phyloP scores from a whole-genome alignment of 75 land plant genomes.

The Ceratopteris richardii region DNA sequence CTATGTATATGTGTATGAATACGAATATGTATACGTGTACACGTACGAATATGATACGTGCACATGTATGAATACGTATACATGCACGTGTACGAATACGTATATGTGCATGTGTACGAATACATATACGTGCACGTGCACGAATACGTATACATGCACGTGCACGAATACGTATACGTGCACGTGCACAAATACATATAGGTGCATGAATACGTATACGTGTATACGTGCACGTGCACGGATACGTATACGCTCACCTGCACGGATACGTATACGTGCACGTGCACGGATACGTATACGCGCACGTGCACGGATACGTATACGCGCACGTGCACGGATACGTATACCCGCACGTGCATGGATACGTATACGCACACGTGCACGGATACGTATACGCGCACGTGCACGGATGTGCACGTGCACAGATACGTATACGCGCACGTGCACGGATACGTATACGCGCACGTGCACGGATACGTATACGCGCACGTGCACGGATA shows the following conservation, averaged over 20 bases:
- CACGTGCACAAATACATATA: neutral
- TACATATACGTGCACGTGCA: neutral
- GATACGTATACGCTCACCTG: neutral
- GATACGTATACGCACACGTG: neutral
- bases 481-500: neutral
- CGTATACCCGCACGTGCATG: neutral
- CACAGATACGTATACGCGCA: neutral
- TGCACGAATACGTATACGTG: neutral
- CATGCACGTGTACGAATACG: too few relatives aligned
- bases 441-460: neutral
- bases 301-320: too few relatives aligned
- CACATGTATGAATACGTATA: too few relatives aligned
- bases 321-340: too few relatives aligned
- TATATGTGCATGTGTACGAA: neutral
- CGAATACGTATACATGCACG: neutral
- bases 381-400: neutral
- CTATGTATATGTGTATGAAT: neutral
- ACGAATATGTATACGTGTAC: neutral
- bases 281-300: too few relatives aligned
- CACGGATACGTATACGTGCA: neutral
- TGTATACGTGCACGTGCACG: neutral
- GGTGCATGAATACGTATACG: neutral
- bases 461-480: neutral
- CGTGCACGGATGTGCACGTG: neutral
- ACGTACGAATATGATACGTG: too few relatives aligned